These are phyloP conservation scores for Pyrrhoderma lamaoense DNA, from an alignment of 1,284 basidiomycete genomes.

Conservation along the genomic window DNA sequence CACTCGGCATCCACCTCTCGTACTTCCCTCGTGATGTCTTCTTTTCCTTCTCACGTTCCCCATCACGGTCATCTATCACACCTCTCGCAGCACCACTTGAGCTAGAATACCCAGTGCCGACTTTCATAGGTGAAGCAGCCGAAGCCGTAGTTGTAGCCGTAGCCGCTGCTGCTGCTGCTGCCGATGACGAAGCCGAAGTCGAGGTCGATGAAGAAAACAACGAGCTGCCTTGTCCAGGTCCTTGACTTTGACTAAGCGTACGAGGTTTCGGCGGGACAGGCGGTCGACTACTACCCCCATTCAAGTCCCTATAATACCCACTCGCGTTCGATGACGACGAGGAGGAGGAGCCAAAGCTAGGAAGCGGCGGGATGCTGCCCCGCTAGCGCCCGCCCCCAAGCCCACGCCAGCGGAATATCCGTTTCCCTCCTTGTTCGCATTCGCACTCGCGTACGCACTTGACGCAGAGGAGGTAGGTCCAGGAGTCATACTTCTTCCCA, in stretches of 20 bases:
- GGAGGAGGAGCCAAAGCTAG: not conserved
- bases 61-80: conserved; percentile 12
- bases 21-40: conserved; percentile 7
- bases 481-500: conserved; percentile 6
- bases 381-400: not conserved
- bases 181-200: too few relatives aligned
- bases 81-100: conserved; percentile 4
- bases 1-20: conserved; percentile 13
- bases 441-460: not conserved
- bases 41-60: conserved; percentile 9
- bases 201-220: too few relatives aligned
- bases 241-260: conserved; percentile 10
- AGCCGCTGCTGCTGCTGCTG: too few relatives aligned
- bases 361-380: not conserved
- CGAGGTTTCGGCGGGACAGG: conserved; percentile 18
- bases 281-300: conserved; percentile 7
- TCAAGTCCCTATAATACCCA: not conserved
- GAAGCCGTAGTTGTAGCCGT: not conserved
- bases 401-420: conserved; percentile 15
- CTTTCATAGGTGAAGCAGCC: not conserved
- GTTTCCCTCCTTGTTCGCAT: conserved; percentile 10
- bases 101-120: not conserved
- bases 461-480: conserved; percentile 1
- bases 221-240: not conserved
- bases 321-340: not conserved